These are phyloP conservation scores for Backusella macrospora DNA, from an alignment of 192 early-diverging fungal genomes.

Conservation along the genomic window DNA sequence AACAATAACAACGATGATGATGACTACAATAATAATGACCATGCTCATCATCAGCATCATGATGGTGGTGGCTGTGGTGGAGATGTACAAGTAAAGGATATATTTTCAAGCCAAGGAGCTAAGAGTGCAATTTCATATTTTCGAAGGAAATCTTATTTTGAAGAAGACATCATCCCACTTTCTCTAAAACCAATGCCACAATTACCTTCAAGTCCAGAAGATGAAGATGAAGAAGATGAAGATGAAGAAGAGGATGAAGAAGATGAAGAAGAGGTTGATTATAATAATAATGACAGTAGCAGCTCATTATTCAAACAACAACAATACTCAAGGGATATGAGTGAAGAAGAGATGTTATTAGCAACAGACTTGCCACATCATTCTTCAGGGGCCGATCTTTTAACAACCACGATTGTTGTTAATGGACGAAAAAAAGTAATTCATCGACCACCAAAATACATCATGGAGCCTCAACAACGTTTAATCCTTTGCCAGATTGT, in stretches of 20 bases:
- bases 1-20: neutral
- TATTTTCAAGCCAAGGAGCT: constrained; percentile 21
- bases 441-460: constrained; percentile 19
- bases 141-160: constrained; percentile 19
- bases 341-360: neutral
- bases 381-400: neutral
- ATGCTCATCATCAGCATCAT: neutral
- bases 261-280: neutral
- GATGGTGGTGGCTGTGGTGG: no score
- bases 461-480: constrained; percentile 54
- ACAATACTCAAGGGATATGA: neutral
- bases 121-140: constrained; percentile 23
- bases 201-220: constrained; percentile 3
- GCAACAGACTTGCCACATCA: neutral
- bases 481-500: constrained; percentile 66
- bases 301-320: neutral
- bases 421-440: constrained; percentile 15
- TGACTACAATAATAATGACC: neutral
- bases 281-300: no score
- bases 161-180: constrained; percentile 23
- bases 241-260: neutral
- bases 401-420: neutral
- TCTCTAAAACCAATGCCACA: neutral
- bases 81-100: constrained; percentile 18
- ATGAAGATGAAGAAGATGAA: neutral